These are phyloP conservation scores for Cryphonectria carpinicola DNA, from an alignment of 2,329 filamentous ascomycete species.

Conservation along the genomic window DNA sequence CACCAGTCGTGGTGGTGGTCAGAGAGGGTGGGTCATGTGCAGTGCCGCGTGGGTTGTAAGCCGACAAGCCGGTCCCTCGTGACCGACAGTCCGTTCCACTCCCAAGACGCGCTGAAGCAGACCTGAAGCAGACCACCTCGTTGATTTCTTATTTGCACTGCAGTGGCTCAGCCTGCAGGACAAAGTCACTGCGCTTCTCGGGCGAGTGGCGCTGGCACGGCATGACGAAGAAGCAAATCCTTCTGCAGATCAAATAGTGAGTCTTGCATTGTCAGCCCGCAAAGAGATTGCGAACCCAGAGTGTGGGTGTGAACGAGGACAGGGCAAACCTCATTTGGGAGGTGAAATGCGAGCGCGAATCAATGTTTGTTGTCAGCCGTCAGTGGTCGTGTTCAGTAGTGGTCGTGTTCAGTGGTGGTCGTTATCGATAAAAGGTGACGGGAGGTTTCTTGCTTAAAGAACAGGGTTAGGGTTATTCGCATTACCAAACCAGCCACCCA, in stretches of 20 bases:
- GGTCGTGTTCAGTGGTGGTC: not conserved
- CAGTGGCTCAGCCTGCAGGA: not conserved
- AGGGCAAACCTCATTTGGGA: not conserved
- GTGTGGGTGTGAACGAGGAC: not conserved
- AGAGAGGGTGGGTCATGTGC: conserved; percentile 11
- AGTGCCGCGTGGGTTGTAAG: not conserved
- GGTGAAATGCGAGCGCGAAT: not conserved
- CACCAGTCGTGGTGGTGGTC: conserved; percentile 5
- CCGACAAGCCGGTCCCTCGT: not conserved
- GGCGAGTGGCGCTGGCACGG: not conserved
- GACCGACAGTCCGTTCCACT: not conserved
- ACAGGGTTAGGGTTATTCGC: not conserved
- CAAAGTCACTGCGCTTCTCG: not conserved
- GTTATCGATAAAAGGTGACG: not conserved
- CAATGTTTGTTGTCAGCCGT: not conserved
- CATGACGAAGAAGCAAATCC: not conserved
- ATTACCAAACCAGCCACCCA: not conserved
- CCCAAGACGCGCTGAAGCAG: not conserved
- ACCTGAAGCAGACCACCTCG: not conserved
- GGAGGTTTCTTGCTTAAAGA: no score
- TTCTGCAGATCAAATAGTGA: not conserved
- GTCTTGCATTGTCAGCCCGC: not conserved
- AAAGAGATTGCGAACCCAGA: not conserved
- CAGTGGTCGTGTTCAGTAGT: not conserved
- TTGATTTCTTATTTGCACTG: not conserved